Conservation (phyloP, 2,329 filamentous ascomycete genomes). For the Penicillium sp. region DNA sequence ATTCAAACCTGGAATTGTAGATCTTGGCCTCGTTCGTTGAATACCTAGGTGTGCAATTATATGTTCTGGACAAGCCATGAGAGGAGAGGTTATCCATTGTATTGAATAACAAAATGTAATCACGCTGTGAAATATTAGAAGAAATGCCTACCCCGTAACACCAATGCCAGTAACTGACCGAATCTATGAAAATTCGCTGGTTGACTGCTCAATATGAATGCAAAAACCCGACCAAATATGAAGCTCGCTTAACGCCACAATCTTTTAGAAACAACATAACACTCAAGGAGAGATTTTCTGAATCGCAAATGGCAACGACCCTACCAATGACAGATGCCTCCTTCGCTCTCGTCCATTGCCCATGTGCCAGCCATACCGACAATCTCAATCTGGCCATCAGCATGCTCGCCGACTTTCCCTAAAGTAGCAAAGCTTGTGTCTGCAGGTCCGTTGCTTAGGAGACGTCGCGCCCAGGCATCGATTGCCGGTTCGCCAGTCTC, state of each 20-base stretch:
- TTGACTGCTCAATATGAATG: neutral
- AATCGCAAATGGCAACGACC: neutral
- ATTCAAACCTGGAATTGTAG: too few relatives aligned
- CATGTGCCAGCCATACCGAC: constrained; percentile 78
- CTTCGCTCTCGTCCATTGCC: constrained; percentile 80
- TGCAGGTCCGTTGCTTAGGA: constrained; percentile 52
- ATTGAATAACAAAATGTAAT: neutral
- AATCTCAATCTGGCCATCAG: constrained; percentile 53
- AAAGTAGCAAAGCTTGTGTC: constrained; percentile 38
- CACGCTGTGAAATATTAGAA: neutral
- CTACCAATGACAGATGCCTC: constrained; percentile 56
- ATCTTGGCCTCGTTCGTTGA: neutral
- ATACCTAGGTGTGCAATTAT: neutral
- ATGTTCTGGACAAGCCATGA: neutral
- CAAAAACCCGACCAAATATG: neutral
- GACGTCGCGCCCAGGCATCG: constrained; percentile 57
- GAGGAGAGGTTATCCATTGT: neutral
- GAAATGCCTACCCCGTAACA: neutral
- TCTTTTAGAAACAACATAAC: neutral
- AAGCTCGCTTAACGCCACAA: neutral
- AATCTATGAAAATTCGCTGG: neutral
- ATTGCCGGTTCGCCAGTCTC: constrained; percentile 93
- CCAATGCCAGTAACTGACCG: neutral
- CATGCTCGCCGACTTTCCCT: constrained; percentile 51
- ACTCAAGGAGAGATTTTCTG: neutral